Percentiles rank a stretch among this genome's conserved stretches.
phyloP scores from a whole-genome alignment of 192 early-diverging fungal genomes.

The Umbelopsis sp. region DNA sequence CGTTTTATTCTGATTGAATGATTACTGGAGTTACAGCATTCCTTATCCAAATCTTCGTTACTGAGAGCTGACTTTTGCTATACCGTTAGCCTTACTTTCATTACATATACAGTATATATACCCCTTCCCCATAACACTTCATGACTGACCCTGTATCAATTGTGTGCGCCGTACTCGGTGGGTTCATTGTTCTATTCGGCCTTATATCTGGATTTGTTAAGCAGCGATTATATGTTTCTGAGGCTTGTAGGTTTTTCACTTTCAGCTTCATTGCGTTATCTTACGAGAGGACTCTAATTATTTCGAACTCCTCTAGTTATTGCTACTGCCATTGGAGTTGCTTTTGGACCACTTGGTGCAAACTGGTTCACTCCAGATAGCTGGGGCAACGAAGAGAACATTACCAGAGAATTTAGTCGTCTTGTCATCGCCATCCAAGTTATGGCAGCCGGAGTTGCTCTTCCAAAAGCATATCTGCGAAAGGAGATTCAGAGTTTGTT shows the following conservation, averaged over 20 bases:
- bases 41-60: neutral
- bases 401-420: conserved; percentile 70
- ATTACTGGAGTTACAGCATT: neutral
- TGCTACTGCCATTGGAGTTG: conserved; percentile 76
- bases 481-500: conserved; percentile 63
- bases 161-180: conserved; percentile 60
- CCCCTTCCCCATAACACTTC: neutral
- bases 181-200: conserved; percentile 69
- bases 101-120: neutral
- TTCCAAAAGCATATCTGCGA: conserved; percentile 63
- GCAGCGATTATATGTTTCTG: conserved; percentile 71
- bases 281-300: neutral
- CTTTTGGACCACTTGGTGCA: conserved; percentile 71
- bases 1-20: neutral
- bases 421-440: conserved; percentile 82
- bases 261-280: neutral
- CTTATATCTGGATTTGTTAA: conserved; percentile 68
- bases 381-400: conserved; percentile 35
- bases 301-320: conserved; percentile 49
- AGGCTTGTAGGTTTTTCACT: conserved; percentile 55
- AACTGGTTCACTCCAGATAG: conserved; percentile 62
- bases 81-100: neutral
- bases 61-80: neutral
- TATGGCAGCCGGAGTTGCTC: conserved; percentile 79
- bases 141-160: conserved; percentile 22